These are phyloP conservation scores for Penicillium sp. DNA, from an alignment of 2,329 filamentous ascomycete species.

Conservation along the genomic window DNA sequence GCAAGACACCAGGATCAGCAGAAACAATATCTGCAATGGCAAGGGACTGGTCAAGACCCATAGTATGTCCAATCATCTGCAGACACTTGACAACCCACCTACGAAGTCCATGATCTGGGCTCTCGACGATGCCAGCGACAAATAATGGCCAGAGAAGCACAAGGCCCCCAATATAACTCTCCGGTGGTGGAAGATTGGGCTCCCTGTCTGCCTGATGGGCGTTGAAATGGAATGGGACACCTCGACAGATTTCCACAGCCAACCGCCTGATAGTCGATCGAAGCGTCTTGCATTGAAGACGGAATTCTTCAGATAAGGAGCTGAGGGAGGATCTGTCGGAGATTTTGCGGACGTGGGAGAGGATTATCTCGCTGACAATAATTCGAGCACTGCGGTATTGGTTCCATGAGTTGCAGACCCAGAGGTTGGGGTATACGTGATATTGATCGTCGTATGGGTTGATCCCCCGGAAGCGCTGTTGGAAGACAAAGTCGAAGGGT, in stretches of 20 bases:
- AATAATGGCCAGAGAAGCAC: constrained; percentile 43
- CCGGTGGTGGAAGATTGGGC: constrained; percentile 21
- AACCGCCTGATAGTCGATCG: constrained; percentile 31
- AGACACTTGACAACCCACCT: constrained; percentile 37
- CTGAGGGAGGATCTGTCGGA: constrained; percentile 21
- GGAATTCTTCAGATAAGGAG: constrained; percentile 32
- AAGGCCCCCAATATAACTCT: constrained; percentile 36
- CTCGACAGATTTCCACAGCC: constrained; percentile 40
- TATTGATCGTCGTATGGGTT: constrained; percentile 53
- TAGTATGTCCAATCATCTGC: constrained; percentile 35
- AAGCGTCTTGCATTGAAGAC: constrained; percentile 31
- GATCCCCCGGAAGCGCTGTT: constrained; percentile 26
- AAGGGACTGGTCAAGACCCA: constrained; percentile 43
- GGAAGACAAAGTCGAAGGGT: constrained; percentile 39
- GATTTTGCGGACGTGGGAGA: constrained; percentile 30
- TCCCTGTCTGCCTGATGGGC: constrained; percentile 18
- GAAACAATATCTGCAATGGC: constrained; percentile 37
- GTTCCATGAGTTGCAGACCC: constrained; percentile 59
- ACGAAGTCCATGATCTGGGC: constrained; percentile 26
- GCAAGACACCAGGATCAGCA: constrained; percentile 29
- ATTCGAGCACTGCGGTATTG: constrained; percentile 63
- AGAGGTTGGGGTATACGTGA: constrained; percentile 59
- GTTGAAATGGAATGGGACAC: constrained; percentile 39
- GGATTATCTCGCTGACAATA: constrained; percentile 54
- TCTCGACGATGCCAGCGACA: constrained; percentile 37